Evolutionary conservation across 495 filamentous ascomycete genomes (phyloP).

Genomic region (Aspergillus egyptiacus): DNA sequence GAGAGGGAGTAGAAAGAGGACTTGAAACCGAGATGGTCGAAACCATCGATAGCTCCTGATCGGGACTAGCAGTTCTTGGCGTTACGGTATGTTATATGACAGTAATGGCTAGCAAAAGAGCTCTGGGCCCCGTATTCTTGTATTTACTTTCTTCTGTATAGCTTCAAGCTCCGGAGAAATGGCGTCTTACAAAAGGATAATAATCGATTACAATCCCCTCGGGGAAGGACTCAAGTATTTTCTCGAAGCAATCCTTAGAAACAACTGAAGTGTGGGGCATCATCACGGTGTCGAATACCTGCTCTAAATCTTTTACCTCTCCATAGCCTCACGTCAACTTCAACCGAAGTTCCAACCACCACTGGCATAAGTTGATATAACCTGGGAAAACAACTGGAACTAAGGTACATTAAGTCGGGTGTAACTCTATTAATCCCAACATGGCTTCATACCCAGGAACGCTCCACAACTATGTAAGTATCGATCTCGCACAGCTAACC

Average conservation of each 20-base stretch:
- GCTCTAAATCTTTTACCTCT: too few relatives aligned
- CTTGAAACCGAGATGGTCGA: not conserved
- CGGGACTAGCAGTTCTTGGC: slow-evolving; percentile 6
- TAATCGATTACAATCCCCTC: too few relatives aligned
- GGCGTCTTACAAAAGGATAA: too few relatives aligned
- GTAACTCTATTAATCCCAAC: slow-evolving; percentile 1
- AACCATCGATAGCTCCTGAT: not conserved
- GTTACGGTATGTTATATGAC: not conserved
- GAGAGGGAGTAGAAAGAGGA: not conserved
- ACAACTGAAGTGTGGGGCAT: too few relatives aligned
- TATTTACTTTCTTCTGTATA: not conserved
- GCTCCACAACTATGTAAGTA: slow-evolving; percentile 38
- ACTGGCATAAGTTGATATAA: too few relatives aligned
- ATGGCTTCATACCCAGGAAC: slow-evolving; percentile 27
- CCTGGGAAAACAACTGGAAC: not conserved
- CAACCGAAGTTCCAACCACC: too few relatives aligned
- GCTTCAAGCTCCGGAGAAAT: too few relatives aligned
- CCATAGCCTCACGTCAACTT: not conserved
- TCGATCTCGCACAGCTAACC: not conserved
- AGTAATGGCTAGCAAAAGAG: not conserved
- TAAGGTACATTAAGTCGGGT: not conserved
- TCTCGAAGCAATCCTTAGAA: too few relatives aligned
- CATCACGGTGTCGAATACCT: too few relatives aligned
- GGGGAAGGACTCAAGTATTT: too few relatives aligned
- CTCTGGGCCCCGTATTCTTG: not conserved